A percentile compares a stretch with the other conserved stretches of the same genome.
Conservation (phyloP, 2,329 filamentous ascomycete genomes). For the Raffaelea arxii region DNA sequence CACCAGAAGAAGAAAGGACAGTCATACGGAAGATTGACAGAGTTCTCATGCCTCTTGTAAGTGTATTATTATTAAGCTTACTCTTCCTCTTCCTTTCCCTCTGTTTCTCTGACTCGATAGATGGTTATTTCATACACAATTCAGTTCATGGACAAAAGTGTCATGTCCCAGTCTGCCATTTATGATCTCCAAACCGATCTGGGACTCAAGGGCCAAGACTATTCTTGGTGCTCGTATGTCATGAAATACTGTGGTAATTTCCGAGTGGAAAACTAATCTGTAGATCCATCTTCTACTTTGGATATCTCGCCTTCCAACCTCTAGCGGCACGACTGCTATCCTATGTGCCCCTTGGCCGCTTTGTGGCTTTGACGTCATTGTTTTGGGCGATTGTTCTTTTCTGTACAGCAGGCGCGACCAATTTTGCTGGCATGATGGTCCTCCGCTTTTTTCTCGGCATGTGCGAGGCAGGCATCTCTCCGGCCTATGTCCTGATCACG, state of each 20-base stretch:
- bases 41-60: constrained; percentile 2
- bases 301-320: constrained; percentile 48
- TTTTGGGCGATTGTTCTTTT: constrained; percentile 42
- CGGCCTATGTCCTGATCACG: constrained; percentile 40
- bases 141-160: constrained; percentile 22
- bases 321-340: constrained; percentile 42
- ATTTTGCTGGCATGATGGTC: constrained; percentile 34
- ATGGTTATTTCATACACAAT: constrained; percentile 18
- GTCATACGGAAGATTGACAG: constrained; percentile 3
- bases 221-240: constrained; percentile 20
- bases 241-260: not conserved
- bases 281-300: constrained; percentile 47
- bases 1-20: not conserved
- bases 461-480: constrained; percentile 40
- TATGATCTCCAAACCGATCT: constrained; percentile 4
- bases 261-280: too few species aligned
- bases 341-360: constrained; percentile 44
- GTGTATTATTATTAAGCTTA: not conserved
- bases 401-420: constrained; percentile 40
- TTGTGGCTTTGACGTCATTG: constrained; percentile 39
- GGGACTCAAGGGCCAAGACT: constrained; percentile 8
- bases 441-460: constrained; percentile 34
- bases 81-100: not conserved
- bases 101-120: not conserved
- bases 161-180: constrained; percentile 8